Evolutionary conservation across 345 rosid genomes (phyloP).

Genomic region (Kandelia obovata): DNA sequence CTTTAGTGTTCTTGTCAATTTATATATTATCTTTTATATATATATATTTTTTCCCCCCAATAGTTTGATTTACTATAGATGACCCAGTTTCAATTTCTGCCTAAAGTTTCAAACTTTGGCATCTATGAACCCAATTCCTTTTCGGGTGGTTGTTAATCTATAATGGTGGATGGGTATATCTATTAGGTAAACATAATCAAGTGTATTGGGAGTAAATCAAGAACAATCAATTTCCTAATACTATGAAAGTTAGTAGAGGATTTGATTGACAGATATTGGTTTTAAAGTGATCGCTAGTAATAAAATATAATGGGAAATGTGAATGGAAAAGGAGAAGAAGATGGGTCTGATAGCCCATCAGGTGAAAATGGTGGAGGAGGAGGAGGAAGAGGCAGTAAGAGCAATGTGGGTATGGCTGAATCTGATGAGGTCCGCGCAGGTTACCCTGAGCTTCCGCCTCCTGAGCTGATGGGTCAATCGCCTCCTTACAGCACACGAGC

Average conservation of each 20-base stretch:
- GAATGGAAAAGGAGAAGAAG: slow-evolving; percentile 87
- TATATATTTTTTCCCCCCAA: not conserved
- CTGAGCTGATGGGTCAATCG: slow-evolving; percentile 79
- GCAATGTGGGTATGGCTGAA: slow-evolving; percentile 41
- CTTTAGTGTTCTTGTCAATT: slow-evolving; percentile 2
- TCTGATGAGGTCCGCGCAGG: slow-evolving; percentile 33
- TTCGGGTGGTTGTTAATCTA: slow-evolving; percentile 1
- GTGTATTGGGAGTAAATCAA: not conserved
- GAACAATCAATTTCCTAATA: not conserved
- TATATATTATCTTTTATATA: not conserved
- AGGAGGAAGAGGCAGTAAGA: slow-evolving; percentile 18
- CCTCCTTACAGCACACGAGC: slow-evolving; percentile 90
- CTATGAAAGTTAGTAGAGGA: slow-evolving; percentile 2
- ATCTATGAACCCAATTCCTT: slow-evolving; percentile 4
- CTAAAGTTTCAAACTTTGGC: slow-evolving; percentile 5
- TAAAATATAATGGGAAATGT: slow-evolving; percentile 73
- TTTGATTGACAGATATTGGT: slow-evolving; percentile 7
- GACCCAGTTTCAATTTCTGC: not conserved
- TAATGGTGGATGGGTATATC: not conserved
- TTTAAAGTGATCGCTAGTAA: not conserved
- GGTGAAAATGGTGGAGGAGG: slow-evolving; percentile 10
- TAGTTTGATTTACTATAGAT: not conserved
- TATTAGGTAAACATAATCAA: not conserved
- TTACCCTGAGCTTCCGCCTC: slow-evolving; percentile 27
- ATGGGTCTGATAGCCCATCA: slow-evolving; percentile 55